Evolutionary conservation across 2,329 filamentous ascomycete genomes (phyloP).

Genomic region (Trichoderma atrobrunneum): DNA sequence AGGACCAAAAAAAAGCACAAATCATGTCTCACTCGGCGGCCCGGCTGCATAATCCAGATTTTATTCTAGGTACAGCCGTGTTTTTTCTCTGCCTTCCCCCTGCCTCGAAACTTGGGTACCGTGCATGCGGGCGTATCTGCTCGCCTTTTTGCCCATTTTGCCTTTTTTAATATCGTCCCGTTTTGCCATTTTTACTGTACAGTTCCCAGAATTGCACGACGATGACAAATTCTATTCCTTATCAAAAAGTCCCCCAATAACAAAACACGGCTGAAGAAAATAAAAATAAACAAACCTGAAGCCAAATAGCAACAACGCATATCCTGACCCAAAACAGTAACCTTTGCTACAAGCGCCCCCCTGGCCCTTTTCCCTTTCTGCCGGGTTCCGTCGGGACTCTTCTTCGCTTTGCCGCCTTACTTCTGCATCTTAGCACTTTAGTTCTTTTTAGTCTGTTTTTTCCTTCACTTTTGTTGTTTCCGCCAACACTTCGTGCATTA

Average conservation of each 20-base stretch:
- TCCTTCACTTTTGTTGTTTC: neutral
- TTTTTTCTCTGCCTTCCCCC: neutral
- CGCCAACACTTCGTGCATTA: neutral
- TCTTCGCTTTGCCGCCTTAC: neutral
- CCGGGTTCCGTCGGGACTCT: neutral
- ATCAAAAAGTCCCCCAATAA: neutral
- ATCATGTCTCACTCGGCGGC: neutral
- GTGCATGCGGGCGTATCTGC: neutral
- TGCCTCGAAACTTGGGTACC: neutral
- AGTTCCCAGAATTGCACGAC: neutral
- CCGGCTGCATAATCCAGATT: neutral
- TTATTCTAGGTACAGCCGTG: neutral
- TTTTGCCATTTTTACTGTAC: neutral
- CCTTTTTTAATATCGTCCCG: neutral
- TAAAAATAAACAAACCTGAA: neutral
- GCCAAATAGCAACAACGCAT: too few species aligned
- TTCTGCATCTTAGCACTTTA: too few species aligned
- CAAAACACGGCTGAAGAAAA: neutral
- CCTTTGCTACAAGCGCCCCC: neutral
- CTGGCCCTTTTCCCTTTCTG: neutral
- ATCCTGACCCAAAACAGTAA: too few species aligned
- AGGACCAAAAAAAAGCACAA: neutral
- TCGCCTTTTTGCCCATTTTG: neutral
- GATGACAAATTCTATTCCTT: neutral
- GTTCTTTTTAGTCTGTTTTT: neutral